Percentiles rank a stretch among this genome's conserved stretches.
Conservation (phyloP, 2,329 filamentous ascomycete genomes). For the Macrophomina tecta region DNA sequence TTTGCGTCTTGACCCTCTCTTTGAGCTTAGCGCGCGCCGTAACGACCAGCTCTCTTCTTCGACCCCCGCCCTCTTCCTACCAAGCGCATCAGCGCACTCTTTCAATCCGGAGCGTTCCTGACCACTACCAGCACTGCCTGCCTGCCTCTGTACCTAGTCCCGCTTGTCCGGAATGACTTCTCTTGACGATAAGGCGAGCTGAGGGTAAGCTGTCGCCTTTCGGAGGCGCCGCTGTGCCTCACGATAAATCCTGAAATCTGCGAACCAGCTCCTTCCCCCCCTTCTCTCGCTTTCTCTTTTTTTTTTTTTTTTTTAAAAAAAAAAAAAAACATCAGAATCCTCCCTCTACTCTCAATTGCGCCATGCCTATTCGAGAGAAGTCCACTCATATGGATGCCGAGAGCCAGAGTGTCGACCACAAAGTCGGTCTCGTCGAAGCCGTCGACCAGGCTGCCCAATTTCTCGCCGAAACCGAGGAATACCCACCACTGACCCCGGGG, state of each 20-base stretch:
- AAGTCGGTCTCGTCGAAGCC: conserved; percentile 10
- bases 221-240: background rate
- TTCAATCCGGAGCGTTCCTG: background rate
- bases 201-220: background rate
- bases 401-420: conserved; percentile 1
- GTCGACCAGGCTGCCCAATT: conserved; percentile 39
- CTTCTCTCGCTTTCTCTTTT: no score
- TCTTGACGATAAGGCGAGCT: background rate
- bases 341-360: background rate
- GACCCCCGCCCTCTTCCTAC: background rate
- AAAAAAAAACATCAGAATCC: no score
- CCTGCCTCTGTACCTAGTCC: background rate
- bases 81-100: background rate
- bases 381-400: conserved; percentile 9
- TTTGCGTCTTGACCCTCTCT: background rate
- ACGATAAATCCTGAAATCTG: background rate
- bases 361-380: conserved; percentile 8
- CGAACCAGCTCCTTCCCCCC: background rate
- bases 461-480: conserved; percentile 32
- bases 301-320: no score
- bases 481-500: conserved; percentile 34
- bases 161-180: background rate
- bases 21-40: conserved; percentile 6
- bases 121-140: background rate
- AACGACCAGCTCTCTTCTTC: conserved; percentile 13